Evolutionary conservation across 2,329 filamentous ascomycete species (phyloP).

Genomic region (Thelonectria blattea): DNA sequence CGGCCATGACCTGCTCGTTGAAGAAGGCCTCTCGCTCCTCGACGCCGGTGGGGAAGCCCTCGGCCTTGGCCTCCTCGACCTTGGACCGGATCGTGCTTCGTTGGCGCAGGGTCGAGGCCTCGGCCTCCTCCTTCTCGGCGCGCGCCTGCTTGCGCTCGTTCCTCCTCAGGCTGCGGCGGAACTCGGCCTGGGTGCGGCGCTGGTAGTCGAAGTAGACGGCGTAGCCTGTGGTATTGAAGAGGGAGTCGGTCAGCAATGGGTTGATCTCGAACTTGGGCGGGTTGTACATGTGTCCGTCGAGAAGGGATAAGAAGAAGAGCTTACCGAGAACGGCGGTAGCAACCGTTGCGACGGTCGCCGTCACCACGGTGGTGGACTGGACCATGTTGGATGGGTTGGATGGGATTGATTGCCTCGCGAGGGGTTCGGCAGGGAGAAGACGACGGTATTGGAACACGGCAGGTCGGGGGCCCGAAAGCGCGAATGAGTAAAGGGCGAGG

Average conservation of each 20-base stretch:
- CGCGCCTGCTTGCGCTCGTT: conserved; percentile 77
- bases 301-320: conserved; percentile 7
- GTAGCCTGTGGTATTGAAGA: conserved; percentile 56
- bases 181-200: conserved; percentile 67
- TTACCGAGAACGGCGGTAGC: conserved; percentile 67
- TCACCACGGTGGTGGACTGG: conserved; percentile 61
- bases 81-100: conserved; percentile 75
- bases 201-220: conserved; percentile 73
- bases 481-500: conserved; percentile 13
- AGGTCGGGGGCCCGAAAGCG: conserved; percentile 16
- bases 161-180: conserved; percentile 72
- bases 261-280: background rate
- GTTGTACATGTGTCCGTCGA: background rate
- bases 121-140: conserved; percentile 74
- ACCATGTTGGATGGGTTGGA: conserved; percentile 46
- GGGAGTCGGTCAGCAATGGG: conserved; percentile 26
- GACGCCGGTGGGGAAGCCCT: conserved; percentile 87
- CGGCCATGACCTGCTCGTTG: conserved; percentile 90
- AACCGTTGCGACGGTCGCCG: conserved; percentile 65
- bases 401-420: conserved; percentile 25
- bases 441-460: conserved; percentile 17
- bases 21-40: conserved; percentile 97
- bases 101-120: conserved; percentile 69
- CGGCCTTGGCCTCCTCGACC: conserved; percentile 83
- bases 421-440: conserved; percentile 21